Evolutionary conservation across 768 basidiomycete genomes (phyloP).

Genomic region (Suillus brevipes): DNA sequence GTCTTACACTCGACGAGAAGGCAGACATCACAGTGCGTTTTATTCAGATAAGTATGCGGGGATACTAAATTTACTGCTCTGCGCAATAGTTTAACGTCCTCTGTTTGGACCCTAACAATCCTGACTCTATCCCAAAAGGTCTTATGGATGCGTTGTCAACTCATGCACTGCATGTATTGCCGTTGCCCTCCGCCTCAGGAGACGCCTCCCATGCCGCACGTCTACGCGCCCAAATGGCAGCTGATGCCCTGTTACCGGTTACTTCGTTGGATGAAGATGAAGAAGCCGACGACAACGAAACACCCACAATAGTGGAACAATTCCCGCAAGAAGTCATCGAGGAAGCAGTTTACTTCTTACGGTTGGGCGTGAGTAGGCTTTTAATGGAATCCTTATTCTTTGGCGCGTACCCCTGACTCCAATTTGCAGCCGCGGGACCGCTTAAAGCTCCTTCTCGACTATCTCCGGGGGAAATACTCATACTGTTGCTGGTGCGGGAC

Average conservation of each 20-base stretch:
- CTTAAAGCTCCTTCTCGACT: constrained; percentile 63
- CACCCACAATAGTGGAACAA: constrained; percentile 28
- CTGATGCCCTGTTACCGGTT: constrained; percentile 63
- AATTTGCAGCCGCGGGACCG: constrained; percentile 63
- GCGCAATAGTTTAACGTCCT: constrained; percentile 71
- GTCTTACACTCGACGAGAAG: constrained; percentile 72
- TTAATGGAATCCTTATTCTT: constrained; percentile 12
- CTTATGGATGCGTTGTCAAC: constrained; percentile 57
- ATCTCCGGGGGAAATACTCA: constrained; percentile 67
- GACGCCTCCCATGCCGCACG: constrained; percentile 38
- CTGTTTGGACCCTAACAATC: constrained; percentile 70
- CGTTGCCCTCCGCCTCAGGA: constrained; percentile 9
- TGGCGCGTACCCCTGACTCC: constrained; percentile 13
- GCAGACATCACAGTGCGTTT: constrained; percentile 52
- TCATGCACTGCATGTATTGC: constrained; percentile 32
- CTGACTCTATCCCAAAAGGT: constrained; percentile 64
- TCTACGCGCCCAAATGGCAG: constrained; percentile 73
- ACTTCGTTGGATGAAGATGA: constrained; percentile 39
- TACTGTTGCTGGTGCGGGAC: constrained; percentile 94
- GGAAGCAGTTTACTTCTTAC: constrained; percentile 67
- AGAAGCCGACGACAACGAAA: constrained; percentile 24
- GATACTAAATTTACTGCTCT: constrained; percentile 4
- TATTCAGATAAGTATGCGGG: not conserved
- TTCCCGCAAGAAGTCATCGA: constrained; percentile 59
- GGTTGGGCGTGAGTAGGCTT: constrained; percentile 51